Percentiles rank a stretch among this genome's conserved stretches.
Conservation (phyloP, 164 flowering plant genomes). For the Saururus chinensis region DNA sequence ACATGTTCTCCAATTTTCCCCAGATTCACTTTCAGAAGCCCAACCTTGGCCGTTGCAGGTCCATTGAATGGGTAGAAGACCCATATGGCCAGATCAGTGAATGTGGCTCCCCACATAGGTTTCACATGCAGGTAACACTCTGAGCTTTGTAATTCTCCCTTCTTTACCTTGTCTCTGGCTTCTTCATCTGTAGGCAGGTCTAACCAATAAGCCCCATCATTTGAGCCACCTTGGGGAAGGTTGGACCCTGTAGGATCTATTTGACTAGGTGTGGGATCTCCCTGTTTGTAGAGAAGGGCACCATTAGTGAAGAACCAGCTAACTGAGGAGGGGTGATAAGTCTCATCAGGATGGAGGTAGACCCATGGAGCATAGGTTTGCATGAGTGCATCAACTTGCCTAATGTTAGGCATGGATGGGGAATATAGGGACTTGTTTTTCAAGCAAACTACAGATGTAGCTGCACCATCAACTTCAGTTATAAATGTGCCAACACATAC, state of each 20-base stretch:
- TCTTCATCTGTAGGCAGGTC: constrained; percentile 51
- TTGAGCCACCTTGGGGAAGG: constrained; percentile 71
- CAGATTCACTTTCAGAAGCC: constrained; percentile 18
- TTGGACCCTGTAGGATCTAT: constrained; percentile 54
- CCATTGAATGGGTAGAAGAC: constrained; percentile 77
- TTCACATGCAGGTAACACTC: constrained; percentile 58
- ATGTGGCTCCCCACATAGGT: constrained; percentile 63
- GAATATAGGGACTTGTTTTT: constrained; percentile 24
- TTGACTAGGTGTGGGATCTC: constrained; percentile 33
- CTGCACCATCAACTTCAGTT: constrained; percentile 14
- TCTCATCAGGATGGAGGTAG: constrained; percentile 71
- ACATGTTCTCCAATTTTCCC: constrained; percentile 51
- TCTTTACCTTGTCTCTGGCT: constrained; percentile 40
- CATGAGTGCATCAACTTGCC: constrained; percentile 41
- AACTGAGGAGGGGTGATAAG: constrained; percentile 63
- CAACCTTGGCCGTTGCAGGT: constrained; percentile 30
- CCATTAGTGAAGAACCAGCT: constrained; percentile 72
- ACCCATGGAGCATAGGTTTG: constrained; percentile 52
- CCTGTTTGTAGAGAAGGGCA: constrained; percentile 40
- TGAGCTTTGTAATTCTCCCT: constrained; percentile 41
- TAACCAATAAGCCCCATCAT: constrained; percentile 72
- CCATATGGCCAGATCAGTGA: constrained; percentile 70
- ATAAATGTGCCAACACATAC: constrained; percentile 49
- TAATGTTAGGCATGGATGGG: constrained; percentile 44
- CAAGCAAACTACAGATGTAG: constrained; percentile 34